These are phyloP conservation scores for Heterobasidion parviporum DNA, from an alignment of 1,284 basidiomycete genomes.

Conservation along the genomic window DNA sequence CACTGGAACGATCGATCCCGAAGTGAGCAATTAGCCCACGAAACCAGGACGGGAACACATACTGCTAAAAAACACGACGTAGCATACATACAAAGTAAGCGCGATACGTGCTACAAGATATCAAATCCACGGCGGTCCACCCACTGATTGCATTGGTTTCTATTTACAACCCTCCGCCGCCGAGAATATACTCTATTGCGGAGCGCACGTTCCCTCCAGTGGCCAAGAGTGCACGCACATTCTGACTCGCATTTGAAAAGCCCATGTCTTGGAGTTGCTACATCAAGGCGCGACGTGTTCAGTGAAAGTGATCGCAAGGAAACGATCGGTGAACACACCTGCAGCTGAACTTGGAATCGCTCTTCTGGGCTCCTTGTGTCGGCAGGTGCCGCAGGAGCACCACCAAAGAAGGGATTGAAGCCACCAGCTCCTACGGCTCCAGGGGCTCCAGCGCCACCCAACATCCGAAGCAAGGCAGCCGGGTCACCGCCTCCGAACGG, in stretches of 20 bases:
- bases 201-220: constrained; percentile 86
- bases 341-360: constrained; percentile 80
- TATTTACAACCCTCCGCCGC: constrained; percentile 54
- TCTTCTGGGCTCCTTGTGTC: constrained; percentile 80
- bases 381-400: constrained; percentile 32
- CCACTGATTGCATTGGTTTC: not conserved
- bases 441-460: constrained; percentile 13
- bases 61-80: not conserved
- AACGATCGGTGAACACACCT: constrained; percentile 32
- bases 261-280: constrained; percentile 88
- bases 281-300: constrained; percentile 1
- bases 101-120: not conserved
- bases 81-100: not conserved
- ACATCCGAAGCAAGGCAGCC: constrained; percentile 7
- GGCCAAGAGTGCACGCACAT: constrained; percentile 79
- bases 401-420: constrained; percentile 23
- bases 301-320: not conserved
- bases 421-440: constrained; percentile 10
- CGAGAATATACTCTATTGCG: constrained; percentile 86
- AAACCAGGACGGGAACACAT: not conserved
- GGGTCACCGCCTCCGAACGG: constrained; percentile 10
- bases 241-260: constrained; percentile 78
- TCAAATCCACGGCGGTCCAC: not conserved
- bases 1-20: not conserved
- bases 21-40: not conserved